Evolutionary conservation across 2,329 filamentous ascomycete genomes (phyloP), one percentile per base, ranked within the genome.

Genomic region (Aspergillus brunneoviolaceus): DNA sequence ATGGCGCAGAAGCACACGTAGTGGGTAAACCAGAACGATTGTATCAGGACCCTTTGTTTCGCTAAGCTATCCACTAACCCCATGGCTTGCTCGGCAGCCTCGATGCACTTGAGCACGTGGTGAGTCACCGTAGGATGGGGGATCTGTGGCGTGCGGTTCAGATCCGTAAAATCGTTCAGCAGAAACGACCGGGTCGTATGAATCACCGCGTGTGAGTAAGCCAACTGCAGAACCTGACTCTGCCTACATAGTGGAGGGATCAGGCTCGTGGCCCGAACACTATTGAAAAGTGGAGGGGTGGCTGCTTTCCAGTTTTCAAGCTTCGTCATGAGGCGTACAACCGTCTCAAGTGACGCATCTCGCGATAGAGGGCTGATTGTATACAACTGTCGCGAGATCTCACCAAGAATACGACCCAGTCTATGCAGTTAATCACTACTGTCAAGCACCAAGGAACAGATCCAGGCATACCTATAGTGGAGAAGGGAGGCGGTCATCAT

Each of bases 391-490:
- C 81, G 67, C 79, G 84, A 66, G 72, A 82, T 55, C 79, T 77
- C 45, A 78, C 71, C 42, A 74, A 80, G 57, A n/a, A 85, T 80
- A 55, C 83, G 78, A 31, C 82, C 84, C 12, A 85, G 82, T 33
- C 77, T 76, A 53, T 31, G 50, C 45, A 53, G 51, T 57, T 31
- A 61, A 4, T 16, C 19, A 35, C 14, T 25, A 16, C 57, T 49
- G 29, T 25, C 4, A 45, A 5, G 12, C 14, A 51, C 10, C 23
- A 57, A 11, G 27, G 29, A 29, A 57, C 6, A 16, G 39, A 19
- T 7, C 5, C 5, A 45, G 6, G 16, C 69, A 47, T 35, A 76
- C 74, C 70, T 72, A 49, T 73, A 76, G 63, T 77, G 74, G 23
- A 77, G 67, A 23, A 76, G 67, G 33, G 74, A 76, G 12, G 74